Base-by-base conservation (phyloP, 768 basidiomycete genomes). In the Suillus spraguei region DNA sequence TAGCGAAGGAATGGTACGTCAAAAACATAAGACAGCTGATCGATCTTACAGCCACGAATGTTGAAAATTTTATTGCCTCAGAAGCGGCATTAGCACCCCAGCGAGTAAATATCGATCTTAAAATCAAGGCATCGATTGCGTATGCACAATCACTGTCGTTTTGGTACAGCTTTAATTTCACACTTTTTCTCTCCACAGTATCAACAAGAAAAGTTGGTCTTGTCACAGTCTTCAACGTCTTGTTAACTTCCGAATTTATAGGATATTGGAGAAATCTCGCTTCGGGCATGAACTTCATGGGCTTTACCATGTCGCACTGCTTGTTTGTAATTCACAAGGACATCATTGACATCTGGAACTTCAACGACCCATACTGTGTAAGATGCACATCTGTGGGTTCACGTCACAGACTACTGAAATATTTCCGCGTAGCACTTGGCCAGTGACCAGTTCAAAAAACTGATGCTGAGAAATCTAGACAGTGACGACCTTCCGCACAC, bases 291-390 rank as follows among this genome's bases (percentile, higher is more conserved):
- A 38, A 63, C 36, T 70, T 70, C n/a, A 8, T 16, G 2, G 63
- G 65, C 1, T 44, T 61, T 33, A 54, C 52, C 5, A 55, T 70
- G 28, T 11, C 22, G 28, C 46, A 65, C 7, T 69, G 68, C 38
- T 39, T 71, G 28, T 33, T 50, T 38, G 62, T 68, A 9, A 66
- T 70, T 39, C 69, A 71, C 35, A 33, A 52, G 5, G 69, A 70
- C 42, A 67, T 71, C 46, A 35, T 70, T 38, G 35, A 39, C 10
- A 58, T 63, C 17, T 70, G 69, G 69, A 70, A 71, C 46, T 64
- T 70, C 59, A 17, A 46, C 17, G 66, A 66, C 61, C 61, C 66
- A 17, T 20, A 13, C 39, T 7, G 32, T 16, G 66, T 66, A 28
- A 55, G 63, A 35, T 16, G 5, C 8, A 53, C 1, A 22, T 47